A percentile compares a stretch with the other conserved stretches of the same genome.
phyloP scores from a whole-genome alignment of 768 basidiomycete species.

The Amanita muscaria region DNA sequence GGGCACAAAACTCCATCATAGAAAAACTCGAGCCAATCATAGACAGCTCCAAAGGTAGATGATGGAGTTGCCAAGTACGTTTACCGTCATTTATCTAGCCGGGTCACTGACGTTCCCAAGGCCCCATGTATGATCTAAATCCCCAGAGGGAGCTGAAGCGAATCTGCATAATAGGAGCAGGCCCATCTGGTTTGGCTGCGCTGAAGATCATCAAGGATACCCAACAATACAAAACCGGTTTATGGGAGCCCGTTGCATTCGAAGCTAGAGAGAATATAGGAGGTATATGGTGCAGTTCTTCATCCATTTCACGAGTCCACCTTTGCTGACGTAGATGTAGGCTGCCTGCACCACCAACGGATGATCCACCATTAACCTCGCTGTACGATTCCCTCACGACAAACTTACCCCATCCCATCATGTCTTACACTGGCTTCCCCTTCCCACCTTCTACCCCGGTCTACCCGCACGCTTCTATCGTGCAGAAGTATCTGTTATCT shows the following conservation, averaged over 20 bases:
- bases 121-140: too few relatives aligned
- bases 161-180: conserved; percentile 71
- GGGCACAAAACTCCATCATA: too few relatives aligned
- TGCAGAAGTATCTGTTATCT: conserved; percentile 59
- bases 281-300: conserved; percentile 76
- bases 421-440: conserved; percentile 54
- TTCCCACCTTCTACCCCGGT: conserved; percentile 70
- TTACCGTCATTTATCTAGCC: too few relatives aligned
- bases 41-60: too few relatives aligned
- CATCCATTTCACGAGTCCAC: too few relatives aligned
- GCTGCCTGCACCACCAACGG: conserved; percentile 43
- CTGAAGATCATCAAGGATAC: conserved; percentile 59
- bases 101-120: too few relatives aligned
- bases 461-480: conserved; percentile 52
- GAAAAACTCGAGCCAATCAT: too few relatives aligned
- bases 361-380: conserved; percentile 53
- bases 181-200: conserved; percentile 61
- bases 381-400: conserved; percentile 78
- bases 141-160: too few relatives aligned
- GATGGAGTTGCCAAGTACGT: too few relatives aligned
- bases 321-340: too few relatives aligned
- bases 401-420: conserved; percentile 71
- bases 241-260: conserved; percentile 58
- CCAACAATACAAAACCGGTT: conserved; percentile 41
- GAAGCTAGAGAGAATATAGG: conserved; percentile 62